Conservation (phyloP, 495 filamentous ascomycete species). For the Massariosphaeria phaeospora region DNA sequence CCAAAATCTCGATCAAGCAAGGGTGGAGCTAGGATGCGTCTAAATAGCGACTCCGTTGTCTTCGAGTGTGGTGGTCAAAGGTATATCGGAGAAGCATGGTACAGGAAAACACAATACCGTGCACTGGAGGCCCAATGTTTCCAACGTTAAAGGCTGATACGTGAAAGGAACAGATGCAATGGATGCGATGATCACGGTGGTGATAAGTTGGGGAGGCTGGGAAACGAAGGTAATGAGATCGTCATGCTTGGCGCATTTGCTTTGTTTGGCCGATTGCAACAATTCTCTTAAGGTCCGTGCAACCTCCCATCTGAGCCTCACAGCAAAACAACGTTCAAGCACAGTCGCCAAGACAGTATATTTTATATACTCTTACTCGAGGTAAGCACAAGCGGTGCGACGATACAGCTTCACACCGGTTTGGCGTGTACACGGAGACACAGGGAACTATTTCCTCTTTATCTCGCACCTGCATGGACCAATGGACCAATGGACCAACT, state of each 20-base stretch:
- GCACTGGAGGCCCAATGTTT: background rate
- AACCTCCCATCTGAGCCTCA: background rate
- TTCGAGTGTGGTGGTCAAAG: background rate
- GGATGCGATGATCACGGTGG: background rate
- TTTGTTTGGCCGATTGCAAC: conserved; percentile 5
- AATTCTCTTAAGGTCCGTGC: background rate
- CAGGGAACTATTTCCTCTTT: conserved; percentile 9
- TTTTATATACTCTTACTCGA: no score
- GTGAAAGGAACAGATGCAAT: no score
- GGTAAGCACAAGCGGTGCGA: no score
- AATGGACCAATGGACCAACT: background rate
- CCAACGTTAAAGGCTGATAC: no score
- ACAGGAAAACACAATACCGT: background rate
- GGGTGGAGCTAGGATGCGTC: conserved; percentile 18
- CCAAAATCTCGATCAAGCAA: conserved; percentile 19
- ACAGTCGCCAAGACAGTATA: no score
- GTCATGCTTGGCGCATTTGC: conserved; percentile 4
- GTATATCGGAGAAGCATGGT: conserved; percentile 1
- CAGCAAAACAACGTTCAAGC: no score
- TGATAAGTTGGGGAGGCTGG: background rate
- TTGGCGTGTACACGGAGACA: background rate
- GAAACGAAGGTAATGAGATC: background rate
- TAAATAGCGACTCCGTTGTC: conserved; percentile 11
- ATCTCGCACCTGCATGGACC: background rate
- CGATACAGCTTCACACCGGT: no score